Conservation (phyloP, 768 basidiomycete species). For the Tylopilus balloui region DNA sequence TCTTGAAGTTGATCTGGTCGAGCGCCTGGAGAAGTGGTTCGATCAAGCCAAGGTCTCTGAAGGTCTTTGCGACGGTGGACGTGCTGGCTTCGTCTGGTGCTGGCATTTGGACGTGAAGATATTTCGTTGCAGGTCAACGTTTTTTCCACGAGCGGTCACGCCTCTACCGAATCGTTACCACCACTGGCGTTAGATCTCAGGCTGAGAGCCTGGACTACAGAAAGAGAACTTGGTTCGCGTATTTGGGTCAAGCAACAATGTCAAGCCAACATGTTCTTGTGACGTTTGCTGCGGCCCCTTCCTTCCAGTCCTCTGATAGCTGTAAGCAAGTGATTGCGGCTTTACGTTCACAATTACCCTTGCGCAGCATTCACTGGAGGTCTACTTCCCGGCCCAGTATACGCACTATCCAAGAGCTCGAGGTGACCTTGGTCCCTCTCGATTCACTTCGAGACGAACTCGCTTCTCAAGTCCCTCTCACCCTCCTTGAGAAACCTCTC, state of each 20-base stretch:
- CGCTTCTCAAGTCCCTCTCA: constrained; percentile 69
- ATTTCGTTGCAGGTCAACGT: not conserved
- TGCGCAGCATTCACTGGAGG: constrained; percentile 94
- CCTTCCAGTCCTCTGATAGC: constrained; percentile 63
- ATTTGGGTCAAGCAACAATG: constrained; percentile 18
- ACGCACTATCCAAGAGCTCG: constrained; percentile 86
- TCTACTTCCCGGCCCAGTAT: constrained; percentile 62
- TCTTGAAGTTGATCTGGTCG: constrained; percentile 72
- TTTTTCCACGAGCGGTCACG: constrained; percentile 13
- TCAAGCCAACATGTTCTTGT: constrained; percentile 54
- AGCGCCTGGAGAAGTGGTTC: constrained; percentile 86
- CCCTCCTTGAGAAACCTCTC: constrained; percentile 80
- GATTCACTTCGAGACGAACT: constrained; percentile 69
- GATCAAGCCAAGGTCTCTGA: constrained; percentile 83
- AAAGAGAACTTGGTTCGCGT: not conserved
- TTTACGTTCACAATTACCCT: constrained; percentile 68
- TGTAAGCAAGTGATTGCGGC: constrained; percentile 69
- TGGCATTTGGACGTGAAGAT: constrained; percentile 42
- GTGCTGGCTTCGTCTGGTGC: constrained; percentile 58
- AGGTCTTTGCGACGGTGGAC: constrained; percentile 49
- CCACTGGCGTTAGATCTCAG: not conserved
- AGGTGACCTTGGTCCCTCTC: constrained; percentile 65
- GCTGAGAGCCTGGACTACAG: not conserved
- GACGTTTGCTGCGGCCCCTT: constrained; percentile 61
- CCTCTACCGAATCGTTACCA: not conserved